Conservation (phyloP, 169 alveolate genomes). For the Eimeria sp. region DNA sequence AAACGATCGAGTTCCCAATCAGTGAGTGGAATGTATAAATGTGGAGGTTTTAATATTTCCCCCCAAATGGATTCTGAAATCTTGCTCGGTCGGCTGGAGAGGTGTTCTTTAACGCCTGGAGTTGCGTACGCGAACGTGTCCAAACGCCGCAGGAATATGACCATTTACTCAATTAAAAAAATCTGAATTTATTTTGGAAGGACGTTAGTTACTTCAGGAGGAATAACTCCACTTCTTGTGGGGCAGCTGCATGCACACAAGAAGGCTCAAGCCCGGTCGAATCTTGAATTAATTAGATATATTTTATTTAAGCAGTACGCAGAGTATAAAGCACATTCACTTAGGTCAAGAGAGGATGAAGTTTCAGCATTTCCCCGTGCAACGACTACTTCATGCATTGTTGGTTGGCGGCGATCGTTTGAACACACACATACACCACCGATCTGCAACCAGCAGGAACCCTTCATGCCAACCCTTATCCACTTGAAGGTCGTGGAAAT, state of each 20-base stretch:
- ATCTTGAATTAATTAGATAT: not conserved
- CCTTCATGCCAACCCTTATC: not conserved
- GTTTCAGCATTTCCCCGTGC: not conserved
- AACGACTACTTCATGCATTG: not conserved
- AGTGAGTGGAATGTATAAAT: not conserved
- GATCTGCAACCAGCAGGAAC: not conserved
- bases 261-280: not conserved
- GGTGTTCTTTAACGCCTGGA: not conserved
- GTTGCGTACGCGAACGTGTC: not conserved
- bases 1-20: not conserved
- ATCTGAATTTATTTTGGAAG: not conserved
- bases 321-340: not conserved
- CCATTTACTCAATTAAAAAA: not conserved
- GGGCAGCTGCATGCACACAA: conserved; percentile 27
- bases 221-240: not conserved
- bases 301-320: not conserved
- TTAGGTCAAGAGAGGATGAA: not conserved
- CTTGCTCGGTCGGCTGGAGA: not conserved
- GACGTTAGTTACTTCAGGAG: not conserved
- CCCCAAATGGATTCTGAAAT: not conserved
- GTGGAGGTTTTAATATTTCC: not conserved
- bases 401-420: not conserved
- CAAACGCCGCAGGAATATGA: not conserved
- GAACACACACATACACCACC: not conserved
- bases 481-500: not conserved